A percentile compares a stretch with the other conserved stretches of the same genome.
These are phyloP conservation scores for Waltiozyma sp. DNA, from an alignment of 1,139 yeast genomes.

Conservation along the genomic window DNA sequence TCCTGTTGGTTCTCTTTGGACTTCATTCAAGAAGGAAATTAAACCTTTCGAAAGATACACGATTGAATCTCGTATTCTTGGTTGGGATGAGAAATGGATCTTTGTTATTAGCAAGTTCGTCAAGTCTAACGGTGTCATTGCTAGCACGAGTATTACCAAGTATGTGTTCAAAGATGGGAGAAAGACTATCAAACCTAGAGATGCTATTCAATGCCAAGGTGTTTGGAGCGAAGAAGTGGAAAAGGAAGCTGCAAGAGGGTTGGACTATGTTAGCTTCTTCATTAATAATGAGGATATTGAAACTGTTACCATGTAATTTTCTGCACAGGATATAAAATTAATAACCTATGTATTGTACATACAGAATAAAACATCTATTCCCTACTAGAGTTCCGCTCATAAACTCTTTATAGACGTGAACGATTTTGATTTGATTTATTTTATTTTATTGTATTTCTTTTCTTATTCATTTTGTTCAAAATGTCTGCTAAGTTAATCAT, in stretches of 20 bases:
- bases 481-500: neutral
- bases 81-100: conserved; percentile 88
- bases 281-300: conserved; percentile 24
- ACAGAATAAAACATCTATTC: too few relatives aligned
- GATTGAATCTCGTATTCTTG: conserved; percentile 49
- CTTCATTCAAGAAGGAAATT: conserved; percentile 64
- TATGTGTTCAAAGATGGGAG: conserved; percentile 71
- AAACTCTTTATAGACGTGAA: too few relatives aligned
- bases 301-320: conserved; percentile 6
- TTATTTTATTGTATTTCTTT: too few relatives aligned
- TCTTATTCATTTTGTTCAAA: too few relatives aligned
- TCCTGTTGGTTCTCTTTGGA: conserved; percentile 68
- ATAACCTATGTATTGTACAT: too few relatives aligned
- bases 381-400: too few relatives aligned
- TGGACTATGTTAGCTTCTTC: conserved; percentile 24
- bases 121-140: conserved; percentile 26
- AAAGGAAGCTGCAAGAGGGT: conserved; percentile 27
- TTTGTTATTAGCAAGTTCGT: conserved; percentile 58
- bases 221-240: conserved; percentile 43
- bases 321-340: too few relatives aligned
- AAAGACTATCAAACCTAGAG: conserved; percentile 57
- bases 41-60: conserved; percentile 50
- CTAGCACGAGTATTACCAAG: conserved; percentile 62
- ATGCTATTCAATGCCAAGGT: conserved; percentile 46
- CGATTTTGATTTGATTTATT: too few relatives aligned